Base-by-base conservation (phyloP, 1,284 basidiomycete species). In the Puccinia brachypodii region DNA sequence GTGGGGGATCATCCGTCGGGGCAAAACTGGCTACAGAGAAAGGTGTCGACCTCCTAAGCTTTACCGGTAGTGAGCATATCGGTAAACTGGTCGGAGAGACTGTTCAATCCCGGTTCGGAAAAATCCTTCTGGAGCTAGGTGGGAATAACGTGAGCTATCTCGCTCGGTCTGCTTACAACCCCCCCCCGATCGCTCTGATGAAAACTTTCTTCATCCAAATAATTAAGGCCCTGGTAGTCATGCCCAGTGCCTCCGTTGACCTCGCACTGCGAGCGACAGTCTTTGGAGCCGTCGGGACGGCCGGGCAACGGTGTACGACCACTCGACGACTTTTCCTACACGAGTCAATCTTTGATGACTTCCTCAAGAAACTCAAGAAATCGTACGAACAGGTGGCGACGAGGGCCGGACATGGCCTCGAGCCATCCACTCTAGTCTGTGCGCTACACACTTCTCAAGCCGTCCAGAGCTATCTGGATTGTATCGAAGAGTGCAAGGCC, bases 221-320 rank as follows among this genome's bases (percentile, higher is more conserved):
- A 85, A 82, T 58, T n/a, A 53, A 77, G 76, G 94, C 95, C 82
- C 91, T 94, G 53, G 92, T 97, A 84, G 90, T 98, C 82, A 92
- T 97, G 90, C 91, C 93, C 76, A 95, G 97, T 88, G 96, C 96
- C 38, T 94, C 97, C 87, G 89, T 98, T 42, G 90, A 90, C 25
- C 90, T 96, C 83, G 95, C 96, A 40, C 90, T 98, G 22, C 93
- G 94, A 62, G 90, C 93, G 0, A 91, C 96, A 28, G 94, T 95
- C 86, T 98, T 98, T 88, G 94, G 95, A 47, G 94, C 95, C 36
- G 92, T 97, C 71, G 96, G 96, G 62, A 98, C 96, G 60, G 93
- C 94, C 44, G 96, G 96, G 31, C 96, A 98, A 86, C 90, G 96
- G 72, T 98, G 96, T 88, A 98, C 96, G 0, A 92, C 95, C 28